Evolutionary conservation across 768 basidiomycete genomes (phyloP).

Genomic region (Hygrocybe punicea): DNA sequence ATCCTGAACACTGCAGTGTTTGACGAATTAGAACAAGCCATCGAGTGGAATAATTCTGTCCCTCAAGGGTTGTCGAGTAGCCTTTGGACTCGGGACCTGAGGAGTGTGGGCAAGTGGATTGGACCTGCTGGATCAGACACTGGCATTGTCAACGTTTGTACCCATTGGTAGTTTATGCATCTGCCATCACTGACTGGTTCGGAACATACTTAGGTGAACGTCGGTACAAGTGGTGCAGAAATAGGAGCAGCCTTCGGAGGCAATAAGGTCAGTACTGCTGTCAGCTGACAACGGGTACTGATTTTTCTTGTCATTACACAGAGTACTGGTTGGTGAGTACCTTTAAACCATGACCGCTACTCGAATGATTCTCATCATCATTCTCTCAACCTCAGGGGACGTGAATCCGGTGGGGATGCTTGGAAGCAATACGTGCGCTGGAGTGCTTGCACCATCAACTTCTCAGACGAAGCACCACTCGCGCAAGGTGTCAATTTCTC

Average conservation of each 20-base stretch:
- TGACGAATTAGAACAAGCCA: conserved; percentile 81
- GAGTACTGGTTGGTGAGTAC: conserved; percentile 78
- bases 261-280: conserved; percentile 64
- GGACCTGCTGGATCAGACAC: conserved; percentile 85
- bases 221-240: conserved; percentile 58
- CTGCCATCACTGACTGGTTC: conserved; percentile 32
- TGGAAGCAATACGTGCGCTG: conserved; percentile 97
- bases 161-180: conserved; percentile 9
- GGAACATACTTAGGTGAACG: conserved; percentile 49
- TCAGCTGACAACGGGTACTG: not conserved
- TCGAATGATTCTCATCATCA: not conserved
- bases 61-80: conserved; percentile 86
- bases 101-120: conserved; percentile 87
- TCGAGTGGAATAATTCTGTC: conserved; percentile 86
- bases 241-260: conserved; percentile 88
- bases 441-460: conserved; percentile 92
- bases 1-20: conserved; percentile 84
- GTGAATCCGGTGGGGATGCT: conserved; percentile 96
- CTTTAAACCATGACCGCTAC: not conserved
- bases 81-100: conserved; percentile 83
- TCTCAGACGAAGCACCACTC: conserved; percentile 81
- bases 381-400: conserved; percentile 57
- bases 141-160: conserved; percentile 85
- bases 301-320: conserved; percentile 15
- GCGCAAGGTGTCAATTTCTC: conserved; percentile 91